Conservation (phyloP, 2,329 filamentous ascomycete genomes). For the Cryphonectria carpinicola region DNA sequence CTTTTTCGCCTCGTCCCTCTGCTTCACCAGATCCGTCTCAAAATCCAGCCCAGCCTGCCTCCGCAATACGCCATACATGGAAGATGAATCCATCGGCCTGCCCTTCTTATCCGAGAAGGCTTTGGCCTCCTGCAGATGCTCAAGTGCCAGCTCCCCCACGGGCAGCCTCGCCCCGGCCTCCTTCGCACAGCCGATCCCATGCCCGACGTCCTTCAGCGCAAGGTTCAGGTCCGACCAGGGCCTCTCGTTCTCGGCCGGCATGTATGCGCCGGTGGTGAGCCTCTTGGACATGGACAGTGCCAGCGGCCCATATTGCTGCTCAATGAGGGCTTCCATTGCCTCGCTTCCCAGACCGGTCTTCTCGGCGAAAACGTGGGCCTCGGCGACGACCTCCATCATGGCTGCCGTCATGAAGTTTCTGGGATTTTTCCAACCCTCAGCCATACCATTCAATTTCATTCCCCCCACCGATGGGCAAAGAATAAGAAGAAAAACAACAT, state of each 20-base stretch:
- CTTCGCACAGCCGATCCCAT: conserved; percentile 50
- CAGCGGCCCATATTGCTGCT: conserved; percentile 44
- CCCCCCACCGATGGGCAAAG: not conserved
- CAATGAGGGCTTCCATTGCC: conserved; percentile 48
- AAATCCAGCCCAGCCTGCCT: conserved; percentile 48
- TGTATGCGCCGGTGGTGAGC: conserved; percentile 44
- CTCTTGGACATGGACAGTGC: conserved; percentile 43
- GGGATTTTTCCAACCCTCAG: not conserved
- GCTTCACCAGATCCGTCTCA: conserved; percentile 43
- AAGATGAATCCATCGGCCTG: conserved; percentile 51
- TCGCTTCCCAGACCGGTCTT: conserved; percentile 46
- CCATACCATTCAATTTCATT: not conserved
- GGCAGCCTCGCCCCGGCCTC: conserved; percentile 44
- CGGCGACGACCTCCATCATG: conserved; percentile 55
- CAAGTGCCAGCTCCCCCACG: conserved; percentile 48
- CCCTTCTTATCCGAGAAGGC: conserved; percentile 43
- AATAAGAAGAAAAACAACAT: too few species aligned
- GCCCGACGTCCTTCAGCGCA: conserved; percentile 56
- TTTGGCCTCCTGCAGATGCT: conserved; percentile 48
- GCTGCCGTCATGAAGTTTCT: conserved; percentile 54
- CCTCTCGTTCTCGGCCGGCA: conserved; percentile 38
- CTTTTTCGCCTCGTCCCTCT: conserved; percentile 33
- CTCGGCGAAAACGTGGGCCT: conserved; percentile 54
- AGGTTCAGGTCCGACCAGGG: conserved; percentile 54
- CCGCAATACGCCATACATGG: conserved; percentile 54